These are phyloP conservation scores for Trypanosomatidae sp. DNA, from an alignment of 208 protist genomes.

Conservation along the genomic window DNA sequence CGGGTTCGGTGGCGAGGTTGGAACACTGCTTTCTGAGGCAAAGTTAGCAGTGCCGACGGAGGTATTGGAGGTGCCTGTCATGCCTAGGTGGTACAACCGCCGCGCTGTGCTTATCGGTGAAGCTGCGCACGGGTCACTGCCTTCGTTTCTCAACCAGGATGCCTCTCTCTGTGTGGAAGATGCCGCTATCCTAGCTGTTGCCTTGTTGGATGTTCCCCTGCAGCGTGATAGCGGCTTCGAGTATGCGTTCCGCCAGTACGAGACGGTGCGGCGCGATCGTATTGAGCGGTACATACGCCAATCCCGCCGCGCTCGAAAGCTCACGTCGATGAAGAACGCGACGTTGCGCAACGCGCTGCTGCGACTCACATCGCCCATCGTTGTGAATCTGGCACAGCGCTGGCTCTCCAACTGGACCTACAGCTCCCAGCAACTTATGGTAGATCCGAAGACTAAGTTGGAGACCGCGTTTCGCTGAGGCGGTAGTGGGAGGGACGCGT, in stretches of 20 bases:
- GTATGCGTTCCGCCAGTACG: constrained; percentile 88
- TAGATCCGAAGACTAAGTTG: constrained; percentile 86
- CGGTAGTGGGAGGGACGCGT: neutral
- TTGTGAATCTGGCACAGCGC: constrained; percentile 52
- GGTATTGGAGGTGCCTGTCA: constrained; percentile 82
- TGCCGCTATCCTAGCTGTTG: constrained; percentile 80
- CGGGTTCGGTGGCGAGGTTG: constrained; percentile 46
- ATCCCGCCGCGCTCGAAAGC: constrained; percentile 65
- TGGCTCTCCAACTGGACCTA: constrained; percentile 89
- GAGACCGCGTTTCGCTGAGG: constrained; percentile 72
- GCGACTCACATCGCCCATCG: constrained; percentile 35
- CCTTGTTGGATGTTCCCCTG: constrained; percentile 83
- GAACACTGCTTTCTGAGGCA: constrained; percentile 37
- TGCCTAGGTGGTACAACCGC: constrained; percentile 90
- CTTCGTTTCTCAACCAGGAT: constrained; percentile 83
- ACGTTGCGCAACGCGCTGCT: constrained; percentile 59
- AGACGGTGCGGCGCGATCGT: constrained; percentile 77
- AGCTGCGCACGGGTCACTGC: constrained; percentile 80
- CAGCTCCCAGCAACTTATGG: constrained; percentile 78
- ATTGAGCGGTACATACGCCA: constrained; percentile 90
- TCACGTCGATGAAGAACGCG: constrained; percentile 52
- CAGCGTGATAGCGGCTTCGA: constrained; percentile 76
- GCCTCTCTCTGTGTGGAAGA: constrained; percentile 89
- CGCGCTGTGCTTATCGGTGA: constrained; percentile 86
- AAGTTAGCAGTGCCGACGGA: constrained; percentile 69